Percentiles rank a stretch among this genome's conserved stretches.
Conservation (phyloP, 768 basidiomycete species). For the Antrodiella citrinella region DNA sequence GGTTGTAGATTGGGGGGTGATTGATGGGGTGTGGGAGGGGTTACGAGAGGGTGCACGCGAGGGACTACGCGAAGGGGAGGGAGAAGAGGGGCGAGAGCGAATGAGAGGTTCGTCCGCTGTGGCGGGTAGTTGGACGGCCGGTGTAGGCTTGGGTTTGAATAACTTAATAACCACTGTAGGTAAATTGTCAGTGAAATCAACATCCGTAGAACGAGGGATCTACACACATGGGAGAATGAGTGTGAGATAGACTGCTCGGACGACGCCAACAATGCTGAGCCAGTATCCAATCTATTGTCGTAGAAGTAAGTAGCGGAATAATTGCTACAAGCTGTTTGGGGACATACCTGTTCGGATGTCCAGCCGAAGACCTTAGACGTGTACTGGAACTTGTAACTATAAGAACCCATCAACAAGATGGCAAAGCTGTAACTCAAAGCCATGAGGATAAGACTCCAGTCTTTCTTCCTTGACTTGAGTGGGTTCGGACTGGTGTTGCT, state of each 20-base stretch:
- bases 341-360: conserved; percentile 56
- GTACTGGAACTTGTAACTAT: conserved; percentile 57
- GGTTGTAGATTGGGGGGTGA: conserved; percentile 3
- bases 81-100: background rate
- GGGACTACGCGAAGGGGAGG: conserved; percentile 1
- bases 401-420: conserved; percentile 39
- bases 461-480: conserved; percentile 29
- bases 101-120: conserved; percentile 2
- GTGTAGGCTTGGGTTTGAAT: conserved; percentile 35
- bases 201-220: too few relatives aligned
- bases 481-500: conserved; percentile 23
- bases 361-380: conserved; percentile 54
- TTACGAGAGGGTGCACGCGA: conserved; percentile 16
- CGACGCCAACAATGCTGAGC: conserved; percentile 44
- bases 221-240: conserved; percentile 53
- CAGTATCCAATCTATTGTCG: conserved; percentile 57
- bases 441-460: conserved; percentile 61
- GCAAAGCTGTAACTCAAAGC: conserved; percentile 43
- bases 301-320: conserved; percentile 1
- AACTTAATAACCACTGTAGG: conserved; percentile 44
- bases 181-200: conserved; percentile 1
- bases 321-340: background rate
- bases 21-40: background rate
- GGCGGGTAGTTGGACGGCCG: conserved; percentile 19
- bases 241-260: conserved; percentile 48